Evolutionary conservation across 768 basidiomycete species (phyloP).

Genomic region (Suillus weaverae): DNA sequence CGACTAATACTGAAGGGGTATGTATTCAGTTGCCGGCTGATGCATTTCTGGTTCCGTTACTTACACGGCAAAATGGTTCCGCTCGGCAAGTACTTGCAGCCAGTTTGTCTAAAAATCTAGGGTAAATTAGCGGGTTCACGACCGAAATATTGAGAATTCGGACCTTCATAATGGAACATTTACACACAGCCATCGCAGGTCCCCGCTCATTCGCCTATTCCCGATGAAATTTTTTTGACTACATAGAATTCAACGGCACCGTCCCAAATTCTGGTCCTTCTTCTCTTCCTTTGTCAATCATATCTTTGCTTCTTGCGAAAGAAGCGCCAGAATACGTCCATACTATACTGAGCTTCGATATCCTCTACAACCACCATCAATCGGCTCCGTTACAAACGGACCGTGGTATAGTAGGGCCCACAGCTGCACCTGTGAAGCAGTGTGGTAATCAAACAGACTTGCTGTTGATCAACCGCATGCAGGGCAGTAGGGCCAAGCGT

Average conservation of each 20-base stretch:
- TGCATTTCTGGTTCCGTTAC: slow-evolving; percentile 33
- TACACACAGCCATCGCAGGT: slow-evolving; percentile 40
- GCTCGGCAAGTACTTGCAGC: slow-evolving; percentile 18
- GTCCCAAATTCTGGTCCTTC: slow-evolving; percentile 15
- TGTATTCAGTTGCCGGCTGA: slow-evolving; percentile 32
- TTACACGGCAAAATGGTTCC: slow-evolving; percentile 27
- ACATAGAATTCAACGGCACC: slow-evolving; percentile 20
- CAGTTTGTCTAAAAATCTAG: slow-evolving; percentile 17
- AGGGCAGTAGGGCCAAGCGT: background rate
- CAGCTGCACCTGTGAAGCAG: too few species aligned
- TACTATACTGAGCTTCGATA: background rate
- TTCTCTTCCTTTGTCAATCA: slow-evolving; percentile 10
- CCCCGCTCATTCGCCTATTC: slow-evolving; percentile 38
- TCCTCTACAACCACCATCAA: background rate
- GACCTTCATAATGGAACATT: slow-evolving; percentile 16
- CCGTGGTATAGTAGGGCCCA: background rate
- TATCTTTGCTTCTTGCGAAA: slow-evolving; percentile 13
- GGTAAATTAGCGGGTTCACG: slow-evolving; percentile 17
- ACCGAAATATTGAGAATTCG: slow-evolving; percentile 6
- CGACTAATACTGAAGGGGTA: slow-evolving; percentile 34
- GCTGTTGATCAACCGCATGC: too few species aligned
- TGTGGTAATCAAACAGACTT: too few species aligned
- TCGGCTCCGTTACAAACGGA: background rate
- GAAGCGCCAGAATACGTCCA: slow-evolving; percentile 5
- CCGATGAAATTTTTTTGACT: slow-evolving; percentile 35